Evolutionary conservation across 2,329 filamentous ascomycete species (phyloP).

Genomic region (Exophiala sp.): DNA sequence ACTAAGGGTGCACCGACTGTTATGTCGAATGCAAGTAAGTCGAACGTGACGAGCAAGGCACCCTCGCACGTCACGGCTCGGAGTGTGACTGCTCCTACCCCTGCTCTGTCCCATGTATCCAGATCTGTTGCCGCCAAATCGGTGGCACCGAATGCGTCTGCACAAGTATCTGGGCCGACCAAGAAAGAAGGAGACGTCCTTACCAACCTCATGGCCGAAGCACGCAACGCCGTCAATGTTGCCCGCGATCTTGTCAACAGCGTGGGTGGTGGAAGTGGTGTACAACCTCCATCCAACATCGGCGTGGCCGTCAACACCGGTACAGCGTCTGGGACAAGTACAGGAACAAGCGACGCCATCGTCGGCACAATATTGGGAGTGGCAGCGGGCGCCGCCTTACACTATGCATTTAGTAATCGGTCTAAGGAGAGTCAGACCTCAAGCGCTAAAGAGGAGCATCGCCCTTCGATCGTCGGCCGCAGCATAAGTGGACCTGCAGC

Average conservation of each 20-base stretch:
- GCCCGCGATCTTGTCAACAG: slow-evolving; percentile 26
- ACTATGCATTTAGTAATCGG: slow-evolving; percentile 68
- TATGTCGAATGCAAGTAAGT: background rate
- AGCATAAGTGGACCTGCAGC: slow-evolving; percentile 14
- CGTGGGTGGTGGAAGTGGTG: background rate
- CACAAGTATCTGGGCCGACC: slow-evolving; percentile 2
- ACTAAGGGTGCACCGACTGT: background rate
- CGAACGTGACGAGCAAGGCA: slow-evolving; percentile 8
- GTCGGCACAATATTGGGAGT: slow-evolving; percentile 75
- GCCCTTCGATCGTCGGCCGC: slow-evolving; percentile 13
- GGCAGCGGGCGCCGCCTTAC: slow-evolving; percentile 70
- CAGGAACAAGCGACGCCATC: slow-evolving; percentile 57
- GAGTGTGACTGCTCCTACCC: slow-evolving; percentile 5
- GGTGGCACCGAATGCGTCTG: slow-evolving; percentile 3
- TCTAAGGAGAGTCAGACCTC: slow-evolving; percentile 12
- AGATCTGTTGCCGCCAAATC: too few relatives aligned
- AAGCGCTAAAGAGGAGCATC: slow-evolving; percentile 4
- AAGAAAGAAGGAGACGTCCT: slow-evolving; percentile 31
- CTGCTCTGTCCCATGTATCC: background rate
- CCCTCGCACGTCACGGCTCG: slow-evolving; percentile 7
- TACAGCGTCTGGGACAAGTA: slow-evolving; percentile 29
- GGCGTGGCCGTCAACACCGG: slow-evolving; percentile 19
- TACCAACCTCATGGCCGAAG: slow-evolving; percentile 38
- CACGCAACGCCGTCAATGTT: slow-evolving; percentile 34
- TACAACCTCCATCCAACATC: slow-evolving; percentile 14